These are phyloP conservation scores for Forsythia viridissima DNA, from an alignment of 257 asterid genomes.

Conservation along the genomic window DNA sequence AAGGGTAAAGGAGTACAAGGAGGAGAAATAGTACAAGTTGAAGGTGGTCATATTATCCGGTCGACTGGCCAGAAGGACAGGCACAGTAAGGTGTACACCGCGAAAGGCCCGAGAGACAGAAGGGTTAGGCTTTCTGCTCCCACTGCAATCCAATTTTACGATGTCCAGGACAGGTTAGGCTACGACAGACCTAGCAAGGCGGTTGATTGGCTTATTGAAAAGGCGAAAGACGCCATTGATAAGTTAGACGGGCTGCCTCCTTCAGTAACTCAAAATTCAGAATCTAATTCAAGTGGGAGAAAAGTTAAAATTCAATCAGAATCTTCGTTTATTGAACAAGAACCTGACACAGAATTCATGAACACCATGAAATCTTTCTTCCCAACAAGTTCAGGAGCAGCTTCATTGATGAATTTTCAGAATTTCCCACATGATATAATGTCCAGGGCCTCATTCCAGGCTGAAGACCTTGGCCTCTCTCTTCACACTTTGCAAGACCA, in stretches of 20 bases:
- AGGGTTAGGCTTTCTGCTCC: conserved; percentile 63
- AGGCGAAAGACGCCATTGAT: conserved; percentile 56
- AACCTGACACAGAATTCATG: conserved; percentile 21
- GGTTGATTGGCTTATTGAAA: conserved; percentile 61
- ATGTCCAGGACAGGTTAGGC: conserved; percentile 66
- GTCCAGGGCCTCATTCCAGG: conserved; percentile 29
- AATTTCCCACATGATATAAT: conserved; percentile 24
- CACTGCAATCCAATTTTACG: conserved; percentile 68
- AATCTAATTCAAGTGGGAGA: conserved; percentile 24
- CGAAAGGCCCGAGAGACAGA: conserved; percentile 66
- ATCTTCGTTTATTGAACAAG: conserved; percentile 23
- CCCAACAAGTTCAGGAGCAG: conserved; percentile 25
- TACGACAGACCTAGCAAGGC: conserved; percentile 70
- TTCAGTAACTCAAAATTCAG: conserved; percentile 3
- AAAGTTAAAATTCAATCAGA: conserved; percentile 8
- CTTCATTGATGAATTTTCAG: conserved; percentile 27
- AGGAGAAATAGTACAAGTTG: conserved; percentile 51
- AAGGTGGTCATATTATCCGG: conserved; percentile 51
- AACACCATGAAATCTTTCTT: conserved; percentile 40
- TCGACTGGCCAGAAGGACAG: conserved; percentile 50
- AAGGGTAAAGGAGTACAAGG: conserved; percentile 27
- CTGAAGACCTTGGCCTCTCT: conserved; percentile 50
- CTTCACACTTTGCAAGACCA: conserved; percentile 39
- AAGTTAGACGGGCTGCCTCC: conserved; percentile 26
- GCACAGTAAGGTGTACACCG: conserved; percentile 61